Conservation (phyloP, 768 basidiomycete species). For the Lactarius sanguifluus region DNA sequence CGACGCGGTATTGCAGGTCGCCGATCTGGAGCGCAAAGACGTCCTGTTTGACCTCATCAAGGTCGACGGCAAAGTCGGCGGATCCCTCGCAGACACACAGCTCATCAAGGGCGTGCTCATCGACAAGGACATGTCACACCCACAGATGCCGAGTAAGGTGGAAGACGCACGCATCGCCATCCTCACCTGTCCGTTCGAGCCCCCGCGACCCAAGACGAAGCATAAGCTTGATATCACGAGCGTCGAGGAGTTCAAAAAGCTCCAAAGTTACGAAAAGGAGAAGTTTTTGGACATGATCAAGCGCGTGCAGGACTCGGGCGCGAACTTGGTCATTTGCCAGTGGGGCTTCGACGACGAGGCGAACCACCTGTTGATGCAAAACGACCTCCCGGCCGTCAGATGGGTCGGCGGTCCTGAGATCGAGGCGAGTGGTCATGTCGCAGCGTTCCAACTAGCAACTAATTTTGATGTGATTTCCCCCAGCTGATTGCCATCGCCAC, state of each 20-base stretch:
- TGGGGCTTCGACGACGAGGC: constrained; percentile 99
- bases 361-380: constrained; percentile 97
- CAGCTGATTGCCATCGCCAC: constrained; percentile 98
- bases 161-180: constrained; percentile 92
- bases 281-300: constrained; percentile 98
- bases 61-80: constrained; percentile 98
- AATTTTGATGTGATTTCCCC: constrained; percentile 9
- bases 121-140: constrained; percentile 99
- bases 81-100: constrained; percentile 90
- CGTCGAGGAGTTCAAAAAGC: constrained; percentile 95
- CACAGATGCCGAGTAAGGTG: constrained; percentile 92
- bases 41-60: constrained; percentile 99
- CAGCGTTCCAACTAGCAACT: neutral
- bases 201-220: constrained; percentile 98
- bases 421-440: constrained; percentile 56
- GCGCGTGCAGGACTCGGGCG: constrained; percentile 92
- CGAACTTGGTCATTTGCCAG: constrained; percentile 98
- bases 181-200: constrained; percentile 98
- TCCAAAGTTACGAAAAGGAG: constrained; percentile 92
- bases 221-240: constrained; percentile 97
- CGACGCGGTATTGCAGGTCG: constrained; percentile 92
- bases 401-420: constrained; percentile 99
- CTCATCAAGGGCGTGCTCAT: constrained; percentile 97
- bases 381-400: constrained; percentile 92
- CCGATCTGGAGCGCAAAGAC: constrained; percentile 91